Evolutionary conservation across 352 stramenopile species (phyloP), one percentile per base, ranked within the genome.

Genomic region (Pythium monospermum): DNA sequence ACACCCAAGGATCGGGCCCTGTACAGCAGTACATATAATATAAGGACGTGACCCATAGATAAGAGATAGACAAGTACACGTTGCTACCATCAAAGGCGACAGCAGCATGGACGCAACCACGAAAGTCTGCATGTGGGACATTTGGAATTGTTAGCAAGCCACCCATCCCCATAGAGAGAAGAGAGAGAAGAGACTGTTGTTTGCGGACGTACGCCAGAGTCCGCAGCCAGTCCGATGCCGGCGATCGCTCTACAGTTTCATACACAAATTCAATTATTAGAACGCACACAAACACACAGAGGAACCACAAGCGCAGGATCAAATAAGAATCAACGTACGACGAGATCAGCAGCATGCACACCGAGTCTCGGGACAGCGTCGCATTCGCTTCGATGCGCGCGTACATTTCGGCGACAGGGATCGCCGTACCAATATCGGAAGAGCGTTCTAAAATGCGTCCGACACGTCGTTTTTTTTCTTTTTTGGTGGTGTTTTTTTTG

Each of bases 51-150:
- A 35, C 30, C 30, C 30, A 35, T 35, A 15, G 30, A n/a, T n/a
- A n/a, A n/a, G n/a, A n/a, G n/a, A n/a, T n/a, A n/a, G n/a, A n/a
- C n/a, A n/a, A n/a, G n/a, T n/a, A n/a, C n/a, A n/a, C n/a, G n/a
- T n/a, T n/a, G n/a, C n/a, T 54, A 92, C 83, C 83, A 94, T 94
- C 38, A 94, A 59, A 1, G 83, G 83, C 1, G 81, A 92, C 8
- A 94, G 54, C n/a, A 94, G 67, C 83, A 94, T 94, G 0, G 83
- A 94, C 10, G 83, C 83, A 15, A 94, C 83, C 30, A 92, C 76
- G 53, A 88, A 91, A 4, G 79, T 90, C 79, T 92, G 45, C n/a
- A n/a, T n/a, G n/a, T n/a, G n/a, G n/a, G n/a, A n/a, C n/a, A n/a
- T n/a, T n/a, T n/a, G n/a, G n/a, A n/a, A n/a, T n/a, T n/a, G n/a